Evolutionary conservation across 139 green algal genomes (phyloP).

Genomic region (Pseudopediastrum boryanum): DNA sequence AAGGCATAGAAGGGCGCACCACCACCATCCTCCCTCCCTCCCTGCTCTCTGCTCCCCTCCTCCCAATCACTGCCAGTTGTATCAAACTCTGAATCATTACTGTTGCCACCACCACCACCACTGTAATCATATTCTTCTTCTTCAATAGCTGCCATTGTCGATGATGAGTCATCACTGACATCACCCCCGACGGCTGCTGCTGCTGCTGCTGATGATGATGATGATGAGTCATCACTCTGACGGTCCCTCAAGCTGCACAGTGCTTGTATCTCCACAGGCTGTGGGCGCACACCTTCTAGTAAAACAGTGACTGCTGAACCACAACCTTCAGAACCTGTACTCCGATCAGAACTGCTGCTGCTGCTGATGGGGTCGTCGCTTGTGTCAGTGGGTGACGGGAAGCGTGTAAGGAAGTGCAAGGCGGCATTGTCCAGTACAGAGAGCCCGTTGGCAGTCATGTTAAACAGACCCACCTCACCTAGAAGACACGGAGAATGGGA

Average conservation of each 20-base stretch:
- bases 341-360: too few relatives aligned
- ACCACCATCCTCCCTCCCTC: too few relatives aligned
- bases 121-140: neutral
- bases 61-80: too few relatives aligned
- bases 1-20: too few relatives aligned
- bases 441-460: conserved; percentile 63
- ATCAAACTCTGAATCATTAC: too few relatives aligned
- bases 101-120: neutral
- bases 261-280: conserved; percentile 91
- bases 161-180: neutral
- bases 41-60: too few relatives aligned
- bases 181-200: neutral
- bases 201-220: neutral
- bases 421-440: conserved; percentile 75
- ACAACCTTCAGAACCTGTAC: conserved; percentile 43
- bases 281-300: conserved; percentile 78
- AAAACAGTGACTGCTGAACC: conserved; percentile 67
- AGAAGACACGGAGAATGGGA: too few relatives aligned
- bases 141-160: too few relatives aligned
- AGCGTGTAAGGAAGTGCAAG: conserved; percentile 67
- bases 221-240: too few relatives aligned
- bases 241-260: conserved; percentile 41
- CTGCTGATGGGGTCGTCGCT: conserved; percentile 5
- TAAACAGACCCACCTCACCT: conserved; percentile 90
- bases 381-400: neutral